Evolutionary conservation across 1,284 basidiomycete genomes (phyloP).

Genomic region (Crepidotus sp.): DNA sequence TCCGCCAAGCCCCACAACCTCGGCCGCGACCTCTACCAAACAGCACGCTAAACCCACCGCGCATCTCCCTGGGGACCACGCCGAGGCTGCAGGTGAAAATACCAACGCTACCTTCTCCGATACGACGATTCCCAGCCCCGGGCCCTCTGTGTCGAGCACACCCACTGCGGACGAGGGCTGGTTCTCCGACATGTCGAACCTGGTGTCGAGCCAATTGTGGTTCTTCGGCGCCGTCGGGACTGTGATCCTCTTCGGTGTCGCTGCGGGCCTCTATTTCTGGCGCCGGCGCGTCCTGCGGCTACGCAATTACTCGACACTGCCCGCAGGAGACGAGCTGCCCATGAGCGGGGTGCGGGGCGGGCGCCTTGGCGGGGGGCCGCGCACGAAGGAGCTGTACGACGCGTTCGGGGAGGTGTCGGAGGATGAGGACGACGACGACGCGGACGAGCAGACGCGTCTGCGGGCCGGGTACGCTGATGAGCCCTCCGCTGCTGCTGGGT

Average conservation of each 20-base stretch:
- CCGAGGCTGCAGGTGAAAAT: conserved; percentile 57
- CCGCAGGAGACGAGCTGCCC: conserved; percentile 61
- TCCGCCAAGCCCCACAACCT: conserved; percentile 26
- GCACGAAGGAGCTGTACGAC: conserved; percentile 82
- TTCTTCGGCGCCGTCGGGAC: conserved; percentile 69
- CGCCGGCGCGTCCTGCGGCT: conserved; percentile 43
- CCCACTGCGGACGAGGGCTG: conserved; percentile 77
- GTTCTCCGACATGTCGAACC: conserved; percentile 74
- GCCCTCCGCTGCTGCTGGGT: conserved; percentile 23
- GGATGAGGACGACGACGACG: conserved; percentile 47
- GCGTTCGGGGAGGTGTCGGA: conserved; percentile 83
- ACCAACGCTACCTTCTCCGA: conserved; percentile 48
- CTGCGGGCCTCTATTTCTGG: conserved; percentile 62
- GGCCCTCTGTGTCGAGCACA: conserved; percentile 23
- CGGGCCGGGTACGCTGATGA: conserved; percentile 53
- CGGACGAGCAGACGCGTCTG: conserved; percentile 57
- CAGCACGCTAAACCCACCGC: conserved; percentile 80
- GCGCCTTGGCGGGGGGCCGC: conserved; percentile 28
- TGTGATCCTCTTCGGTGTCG: conserved; percentile 63
- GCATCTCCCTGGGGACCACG: conserved; percentile 83
- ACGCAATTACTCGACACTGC: conserved; percentile 59
- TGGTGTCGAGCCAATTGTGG: conserved; percentile 76
- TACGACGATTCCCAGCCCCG: conserved; percentile 26
- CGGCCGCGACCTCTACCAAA: conserved; percentile 37
- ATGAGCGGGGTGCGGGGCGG: conserved; percentile 53